phyloP scores from a whole-genome alignment of 1,284 basidiomycete genomes.

The Ustilago loliicola region DNA sequence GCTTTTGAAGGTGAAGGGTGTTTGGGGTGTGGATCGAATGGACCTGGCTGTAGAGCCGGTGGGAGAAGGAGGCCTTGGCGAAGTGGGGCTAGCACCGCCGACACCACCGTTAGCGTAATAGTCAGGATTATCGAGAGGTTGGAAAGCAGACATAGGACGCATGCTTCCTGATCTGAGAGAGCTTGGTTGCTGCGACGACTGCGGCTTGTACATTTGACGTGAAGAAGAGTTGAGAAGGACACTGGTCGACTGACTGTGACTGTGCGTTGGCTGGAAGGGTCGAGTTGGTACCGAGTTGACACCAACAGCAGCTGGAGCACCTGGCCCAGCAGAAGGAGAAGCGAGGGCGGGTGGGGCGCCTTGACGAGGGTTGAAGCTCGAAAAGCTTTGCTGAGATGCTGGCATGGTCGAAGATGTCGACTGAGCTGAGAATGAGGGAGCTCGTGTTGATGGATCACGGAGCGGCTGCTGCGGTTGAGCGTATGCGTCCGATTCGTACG shows the following conservation, averaged over 20 bases:
- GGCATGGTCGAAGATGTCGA: slow-evolving; percentile 22
- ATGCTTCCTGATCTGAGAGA: slow-evolving; percentile 37
- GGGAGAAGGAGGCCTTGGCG: slow-evolving; percentile 47
- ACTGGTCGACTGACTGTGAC: slow-evolving; percentile 47
- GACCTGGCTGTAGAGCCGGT: slow-evolving; percentile 55
- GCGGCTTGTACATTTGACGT: slow-evolving; percentile 33
- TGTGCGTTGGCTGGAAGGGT: slow-evolving; percentile 38
- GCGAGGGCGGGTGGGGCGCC: slow-evolving; percentile 4
- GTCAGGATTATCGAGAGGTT: slow-evolving; percentile 62
- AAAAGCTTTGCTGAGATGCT: slow-evolving; percentile 18
- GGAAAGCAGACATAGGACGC: slow-evolving; percentile 66
- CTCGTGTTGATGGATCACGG: slow-evolving; percentile 13
- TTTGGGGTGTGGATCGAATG: slow-evolving; percentile 52
- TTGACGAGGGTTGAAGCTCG: slow-evolving; percentile 28
- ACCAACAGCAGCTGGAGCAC: slow-evolving; percentile 5
- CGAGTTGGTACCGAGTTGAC: slow-evolving; percentile 11
- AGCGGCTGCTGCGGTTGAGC: slow-evolving; percentile 23
- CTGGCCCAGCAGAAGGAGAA: not conserved
- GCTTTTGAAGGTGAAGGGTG: slow-evolving; percentile 67
- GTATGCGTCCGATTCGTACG: slow-evolving; percentile 27
- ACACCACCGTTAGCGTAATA: slow-evolving; percentile 21
- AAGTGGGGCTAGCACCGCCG: slow-evolving; percentile 26
- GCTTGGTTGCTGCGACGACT: slow-evolving; percentile 19
- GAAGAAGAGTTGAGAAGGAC: slow-evolving; percentile 40
- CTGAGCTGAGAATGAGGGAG: slow-evolving; percentile 17